Evolutionary conservation across 345 rosid species (phyloP).

Genomic region (Arabidopsis suecica): DNA sequence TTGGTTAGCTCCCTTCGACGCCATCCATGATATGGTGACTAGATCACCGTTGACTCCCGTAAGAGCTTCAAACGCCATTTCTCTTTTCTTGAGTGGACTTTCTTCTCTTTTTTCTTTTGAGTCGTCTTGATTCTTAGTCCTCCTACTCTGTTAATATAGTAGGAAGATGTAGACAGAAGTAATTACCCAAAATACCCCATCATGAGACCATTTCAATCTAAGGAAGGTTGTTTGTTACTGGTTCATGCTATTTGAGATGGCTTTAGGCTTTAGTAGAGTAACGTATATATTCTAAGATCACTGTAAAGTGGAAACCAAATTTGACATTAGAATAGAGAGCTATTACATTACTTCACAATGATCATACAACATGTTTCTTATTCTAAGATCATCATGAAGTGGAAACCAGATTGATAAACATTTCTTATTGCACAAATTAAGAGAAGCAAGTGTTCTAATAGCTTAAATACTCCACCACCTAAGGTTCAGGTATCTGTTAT

Average conservation of each 20-base stretch:
- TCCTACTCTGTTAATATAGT: slow-evolving; percentile 9
- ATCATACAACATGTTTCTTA: slow-evolving; percentile 5
- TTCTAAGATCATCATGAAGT: not conserved
- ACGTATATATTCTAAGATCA: not conserved
- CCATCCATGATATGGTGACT: slow-evolving; percentile 51
- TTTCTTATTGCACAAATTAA: slow-evolving; percentile 14
- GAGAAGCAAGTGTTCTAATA: slow-evolving; percentile 16
- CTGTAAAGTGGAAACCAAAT: slow-evolving; percentile 33
- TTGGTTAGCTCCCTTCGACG: slow-evolving; percentile 50
- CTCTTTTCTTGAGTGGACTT: slow-evolving; percentile 2
- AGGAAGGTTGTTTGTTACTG: slow-evolving; percentile 13
- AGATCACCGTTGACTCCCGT: slow-evolving; percentile 46
- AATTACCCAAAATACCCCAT: slow-evolving; percentile 31
- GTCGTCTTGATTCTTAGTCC: slow-evolving; percentile 18
- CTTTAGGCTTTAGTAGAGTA: not conserved
- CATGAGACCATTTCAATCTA: not conserved
- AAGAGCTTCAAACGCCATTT: slow-evolving; percentile 40
- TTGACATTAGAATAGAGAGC: slow-evolving; percentile 1
- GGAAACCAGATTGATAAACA: not conserved
- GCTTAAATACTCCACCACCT: not conserved
- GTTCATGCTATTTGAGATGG: slow-evolving; percentile 14
- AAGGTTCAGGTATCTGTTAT: slow-evolving; percentile 11
- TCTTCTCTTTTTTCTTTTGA: not conserved
- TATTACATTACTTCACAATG: slow-evolving; percentile 23
- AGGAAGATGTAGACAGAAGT: not conserved